Evolutionary conservation across 371 early-diverging fungal genomes (phyloP), one percentile per base, ranked within the genome.

Genomic region (Dichotomocladium elegans): DNA sequence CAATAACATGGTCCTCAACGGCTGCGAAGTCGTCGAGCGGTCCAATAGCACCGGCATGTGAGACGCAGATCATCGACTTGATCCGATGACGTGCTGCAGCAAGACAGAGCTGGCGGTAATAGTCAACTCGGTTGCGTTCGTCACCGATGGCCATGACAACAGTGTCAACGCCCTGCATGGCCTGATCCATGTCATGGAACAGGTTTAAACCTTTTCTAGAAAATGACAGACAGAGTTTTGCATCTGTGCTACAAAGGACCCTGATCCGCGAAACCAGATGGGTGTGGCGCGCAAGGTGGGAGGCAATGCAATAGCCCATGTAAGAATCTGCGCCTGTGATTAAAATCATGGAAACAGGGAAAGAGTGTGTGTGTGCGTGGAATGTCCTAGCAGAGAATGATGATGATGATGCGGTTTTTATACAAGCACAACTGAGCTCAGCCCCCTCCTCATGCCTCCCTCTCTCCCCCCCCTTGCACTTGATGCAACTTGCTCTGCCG

Each of bases 281-380:
- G 33, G 57, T 33, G 26, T 60, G 46, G 21, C 61, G 64, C 15
- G 66, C 64, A 26, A 76, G 46, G 34, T 76, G 73, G 15, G 73
- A 70, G 4, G 67, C 57, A 34, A 76, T 57, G 17, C 59, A 52
- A 41, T 66, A 60, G 7, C 77, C 77, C 35, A 76, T 57, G 47
- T 60, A 72, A 35, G 72, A 66, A 41, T 76, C 77, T 19, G 64
- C 77, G 35, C 58, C 51, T 14, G 67, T 66, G 17, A 76, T 64
- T 26, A 76, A 61, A 41, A 72, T 51, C 72, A 76, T 74, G 19
- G n/a, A n/a, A n/a, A n/a, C n/a, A n/a, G n/a, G n/a, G n/a, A n/a
- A n/a, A n/a, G n/a, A n/a, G n/a, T n/a, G n/a, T n/a, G n/a, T n/a
- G n/a, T n/a, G n/a, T n/a, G n/a, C n/a, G n/a, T n/a, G n/a, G n/a